Percentiles rank a stretch among this genome's conserved stretches.
Evolutionary conservation across 2,329 filamentous ascomycete species (phyloP).

Genomic region (Phialophora verrucosa): DNA sequence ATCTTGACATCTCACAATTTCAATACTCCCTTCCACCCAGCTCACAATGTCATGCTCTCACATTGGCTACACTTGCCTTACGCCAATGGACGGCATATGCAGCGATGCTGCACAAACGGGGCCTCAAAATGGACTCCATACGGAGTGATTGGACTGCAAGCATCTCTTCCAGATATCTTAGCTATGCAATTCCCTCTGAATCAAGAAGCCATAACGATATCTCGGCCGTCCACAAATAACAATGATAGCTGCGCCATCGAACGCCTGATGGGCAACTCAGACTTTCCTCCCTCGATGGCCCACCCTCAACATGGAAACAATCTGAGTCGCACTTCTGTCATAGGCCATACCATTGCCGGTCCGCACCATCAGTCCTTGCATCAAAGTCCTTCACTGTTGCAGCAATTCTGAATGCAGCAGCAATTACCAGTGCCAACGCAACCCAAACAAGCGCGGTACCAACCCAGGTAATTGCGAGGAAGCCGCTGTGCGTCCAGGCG

Average conservation of each 20-base stretch:
- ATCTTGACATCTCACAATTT: too few relatives aligned
- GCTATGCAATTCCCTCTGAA: too few relatives aligned
- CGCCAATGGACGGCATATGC: too few relatives aligned
- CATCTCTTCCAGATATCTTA: too few relatives aligned
- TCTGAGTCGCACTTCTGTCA: neutral
- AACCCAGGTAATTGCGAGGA: slow-evolving; percentile 12
- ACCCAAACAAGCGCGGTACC: slow-evolving; percentile 10
- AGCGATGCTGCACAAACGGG: too few relatives aligned
- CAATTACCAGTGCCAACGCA: slow-evolving; percentile 9
- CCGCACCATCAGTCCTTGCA: neutral
- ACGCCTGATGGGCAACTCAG: neutral
- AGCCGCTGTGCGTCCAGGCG: slow-evolving; percentile 8
- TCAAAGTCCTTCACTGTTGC: neutral
- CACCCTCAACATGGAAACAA: neutral
- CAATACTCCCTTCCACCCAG: too few relatives aligned
- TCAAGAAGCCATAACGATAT: too few relatives aligned
- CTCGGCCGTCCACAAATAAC: too few relatives aligned
- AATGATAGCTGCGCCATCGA: neutral
- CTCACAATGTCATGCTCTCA: too few relatives aligned
- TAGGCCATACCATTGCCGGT: neutral
- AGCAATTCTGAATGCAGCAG: slow-evolving; percentile 16
- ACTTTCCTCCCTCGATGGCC: neutral
- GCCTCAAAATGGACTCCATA: too few relatives aligned
- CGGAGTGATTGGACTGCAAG: too few relatives aligned
- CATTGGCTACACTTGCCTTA: too few relatives aligned